Percentiles rank a stretch among this genome's conserved stretches.
These are phyloP conservation scores for Helotiales sp. DNA, from an alignment of 2,329 filamentous ascomycete genomes.

Conservation along the genomic window DNA sequence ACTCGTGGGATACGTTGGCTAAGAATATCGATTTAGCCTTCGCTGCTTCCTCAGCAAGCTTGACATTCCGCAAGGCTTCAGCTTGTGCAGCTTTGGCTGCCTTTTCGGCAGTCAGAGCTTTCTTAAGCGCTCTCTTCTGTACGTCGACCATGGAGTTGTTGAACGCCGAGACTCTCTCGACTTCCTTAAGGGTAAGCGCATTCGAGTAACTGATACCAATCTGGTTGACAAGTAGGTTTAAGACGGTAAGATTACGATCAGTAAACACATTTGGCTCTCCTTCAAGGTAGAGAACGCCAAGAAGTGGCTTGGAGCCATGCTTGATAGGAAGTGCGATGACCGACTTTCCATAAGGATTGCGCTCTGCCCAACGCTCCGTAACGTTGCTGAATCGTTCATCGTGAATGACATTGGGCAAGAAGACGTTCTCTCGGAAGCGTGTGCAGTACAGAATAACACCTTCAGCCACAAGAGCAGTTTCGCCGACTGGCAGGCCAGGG, in stretches of 20 bases:
- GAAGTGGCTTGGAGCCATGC: constrained; percentile 67
- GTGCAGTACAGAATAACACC: constrained; percentile 77
- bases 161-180: constrained; percentile 76
- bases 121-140: constrained; percentile 71
- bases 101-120: constrained; percentile 70
- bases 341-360: constrained; percentile 69
- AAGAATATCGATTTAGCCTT: constrained; percentile 82
- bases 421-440: constrained; percentile 73
- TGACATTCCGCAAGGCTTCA: constrained; percentile 75
- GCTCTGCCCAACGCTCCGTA: constrained; percentile 64
- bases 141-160: constrained; percentile 77
- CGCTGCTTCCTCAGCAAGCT: constrained; percentile 79
- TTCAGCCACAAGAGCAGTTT: constrained; percentile 69
- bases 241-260: constrained; percentile 66
- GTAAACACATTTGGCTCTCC: constrained; percentile 75
- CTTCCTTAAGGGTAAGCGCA: constrained; percentile 65
- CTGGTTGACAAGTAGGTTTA: constrained; percentile 75
- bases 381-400: constrained; percentile 81
- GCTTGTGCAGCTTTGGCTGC: constrained; percentile 78
- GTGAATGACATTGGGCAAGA: constrained; percentile 69
- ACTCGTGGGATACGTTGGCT: constrained; percentile 77
- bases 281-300: constrained; percentile 76
- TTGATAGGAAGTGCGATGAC: constrained; percentile 80
- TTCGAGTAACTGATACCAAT: constrained; percentile 73
- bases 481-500: constrained; percentile 62